Evolutionary conservation across 2,329 filamentous ascomycete genomes (phyloP).

Genomic region (Penicillium aurantiogriseum): DNA sequence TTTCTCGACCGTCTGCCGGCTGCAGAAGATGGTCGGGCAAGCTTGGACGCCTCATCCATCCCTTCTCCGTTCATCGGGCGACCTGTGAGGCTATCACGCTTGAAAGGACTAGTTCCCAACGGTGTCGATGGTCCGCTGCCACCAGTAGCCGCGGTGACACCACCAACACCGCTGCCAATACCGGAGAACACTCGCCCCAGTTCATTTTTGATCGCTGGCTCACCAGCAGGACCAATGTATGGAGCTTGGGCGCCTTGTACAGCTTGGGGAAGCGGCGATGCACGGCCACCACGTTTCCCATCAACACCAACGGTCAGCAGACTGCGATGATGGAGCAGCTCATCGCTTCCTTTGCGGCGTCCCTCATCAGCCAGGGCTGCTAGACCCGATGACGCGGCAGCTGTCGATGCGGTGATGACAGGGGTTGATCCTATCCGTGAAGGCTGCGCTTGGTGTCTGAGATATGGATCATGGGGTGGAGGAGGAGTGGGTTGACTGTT

Average conservation of each 20-base stretch:
- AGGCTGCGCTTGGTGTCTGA: slow-evolving; percentile 32
- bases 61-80: slow-evolving; percentile 43
- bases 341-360: slow-evolving; percentile 51
- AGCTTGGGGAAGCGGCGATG: slow-evolving; percentile 87
- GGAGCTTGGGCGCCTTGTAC: slow-evolving; percentile 88
- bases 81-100: slow-evolving; percentile 48
- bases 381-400: slow-evolving; percentile 28
- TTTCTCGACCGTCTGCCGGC: slow-evolving; percentile 64
- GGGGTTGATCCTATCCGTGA: slow-evolving; percentile 37
- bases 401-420: slow-evolving; percentile 21
- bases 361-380: slow-evolving; percentile 37
- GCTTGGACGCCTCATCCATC: slow-evolving; percentile 40
- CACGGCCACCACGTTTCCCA: slow-evolving; percentile 75
- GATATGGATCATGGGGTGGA: slow-evolving; percentile 36
- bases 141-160: slow-evolving; percentile 48
- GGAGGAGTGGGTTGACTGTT: slow-evolving; percentile 35
- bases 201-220: slow-evolving; percentile 90
- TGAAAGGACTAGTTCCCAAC: slow-evolving; percentile 52
- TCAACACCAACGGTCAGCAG: slow-evolving; percentile 72
- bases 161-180: slow-evolving; percentile 70
- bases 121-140: slow-evolving; percentile 56
- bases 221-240: slow-evolving; percentile 72
- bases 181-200: slow-evolving; percentile 94
- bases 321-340: slow-evolving; percentile 61
- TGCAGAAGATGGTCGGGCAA: slow-evolving; percentile 44